A percentile compares a stretch with the other conserved stretches of the same genome.
These are phyloP conservation scores for Pyricularia sp. DNA, from an alignment of 2,329 filamentous ascomycete species.

Conservation along the genomic window DNA sequence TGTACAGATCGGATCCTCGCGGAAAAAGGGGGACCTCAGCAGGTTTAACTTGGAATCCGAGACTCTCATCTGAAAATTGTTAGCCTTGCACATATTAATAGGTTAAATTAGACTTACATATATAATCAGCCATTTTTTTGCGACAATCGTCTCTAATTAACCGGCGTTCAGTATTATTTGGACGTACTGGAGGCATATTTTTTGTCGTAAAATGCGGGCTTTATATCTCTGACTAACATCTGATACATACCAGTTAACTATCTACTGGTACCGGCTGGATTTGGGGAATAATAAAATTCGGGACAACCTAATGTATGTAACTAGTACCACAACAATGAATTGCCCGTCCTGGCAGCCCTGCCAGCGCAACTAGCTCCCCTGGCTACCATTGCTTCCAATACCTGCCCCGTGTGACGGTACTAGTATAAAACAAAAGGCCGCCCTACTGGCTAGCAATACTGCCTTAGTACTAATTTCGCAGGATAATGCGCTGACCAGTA, in stretches of 20 bases:
- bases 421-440: background rate
- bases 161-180: background rate
- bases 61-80: background rate
- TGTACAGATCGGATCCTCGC: background rate
- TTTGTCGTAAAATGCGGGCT: background rate
- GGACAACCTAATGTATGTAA: background rate
- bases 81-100: background rate
- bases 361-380: background rate
- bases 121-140: background rate
- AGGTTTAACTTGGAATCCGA: background rate
- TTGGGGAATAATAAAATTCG: background rate
- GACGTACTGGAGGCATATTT: background rate
- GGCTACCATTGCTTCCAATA: background rate
- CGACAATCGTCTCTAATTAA: background rate
- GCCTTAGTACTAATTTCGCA: background rate
- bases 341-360: background rate
- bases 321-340: background rate
- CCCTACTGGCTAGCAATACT: background rate
- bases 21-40: background rate
- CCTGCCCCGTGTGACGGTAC: background rate
- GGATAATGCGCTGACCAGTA: background rate
- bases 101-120: background rate
- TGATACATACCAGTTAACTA: no score
- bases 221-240: no score
- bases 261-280: background rate